Percentiles rank a stretch among this genome's conserved stretches.
phyloP scores from a whole-genome alignment of 2,329 filamentous ascomycete genomes.

The Aspergillus transmontanensis region DNA sequence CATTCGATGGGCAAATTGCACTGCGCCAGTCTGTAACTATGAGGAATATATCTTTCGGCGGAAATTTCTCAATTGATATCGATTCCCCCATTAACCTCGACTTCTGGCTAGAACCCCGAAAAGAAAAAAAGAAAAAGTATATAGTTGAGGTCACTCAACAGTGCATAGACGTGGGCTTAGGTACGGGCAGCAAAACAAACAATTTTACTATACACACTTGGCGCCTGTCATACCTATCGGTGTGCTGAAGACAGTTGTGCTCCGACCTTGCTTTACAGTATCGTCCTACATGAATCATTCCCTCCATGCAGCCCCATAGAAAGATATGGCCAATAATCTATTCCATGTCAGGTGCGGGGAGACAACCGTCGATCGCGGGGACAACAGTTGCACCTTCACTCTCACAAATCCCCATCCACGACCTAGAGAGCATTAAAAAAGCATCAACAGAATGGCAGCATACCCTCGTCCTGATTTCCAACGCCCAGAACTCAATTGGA shows the following conservation, averaged over 20 bases:
- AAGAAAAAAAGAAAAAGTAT: too few relatives aligned
- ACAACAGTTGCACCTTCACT: not conserved
- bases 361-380: constrained; percentile 1
- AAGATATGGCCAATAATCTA: not conserved
- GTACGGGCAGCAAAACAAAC: not conserved
- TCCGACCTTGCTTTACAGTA: too few relatives aligned
- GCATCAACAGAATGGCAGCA: not conserved
- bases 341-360: constrained; percentile 1
- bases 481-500: constrained; percentile 59
- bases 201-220: not conserved
- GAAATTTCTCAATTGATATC: not conserved
- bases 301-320: not conserved
- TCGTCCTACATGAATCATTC: not conserved
- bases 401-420: not conserved
- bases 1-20: not conserved
- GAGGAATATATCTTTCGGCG: not conserved
- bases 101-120: too few relatives aligned
- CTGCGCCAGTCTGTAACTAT: too few relatives aligned
- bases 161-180: too few relatives aligned
- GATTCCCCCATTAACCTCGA: too few relatives aligned
- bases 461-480: constrained; percentile 70
- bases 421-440: not conserved
- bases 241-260: not conserved
- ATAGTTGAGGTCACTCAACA: too few relatives aligned
- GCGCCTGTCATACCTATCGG: not conserved